phyloP scores from a whole-genome alignment of 1,284 basidiomycete species.

The Microbotryomycetes sp. region DNA sequence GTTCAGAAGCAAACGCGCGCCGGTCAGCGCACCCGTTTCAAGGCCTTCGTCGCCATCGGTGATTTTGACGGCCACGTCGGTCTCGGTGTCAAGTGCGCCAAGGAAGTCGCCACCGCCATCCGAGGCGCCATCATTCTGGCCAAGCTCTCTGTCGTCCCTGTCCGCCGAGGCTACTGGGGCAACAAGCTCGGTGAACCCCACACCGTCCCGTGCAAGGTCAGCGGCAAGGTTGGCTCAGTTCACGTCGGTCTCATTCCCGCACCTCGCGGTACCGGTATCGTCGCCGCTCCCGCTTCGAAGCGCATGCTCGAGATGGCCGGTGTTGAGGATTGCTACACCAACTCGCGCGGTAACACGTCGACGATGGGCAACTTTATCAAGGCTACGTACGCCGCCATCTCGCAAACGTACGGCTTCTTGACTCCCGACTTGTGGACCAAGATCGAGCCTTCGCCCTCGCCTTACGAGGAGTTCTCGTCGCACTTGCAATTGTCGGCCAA shows the following conservation, averaged over 20 bases:
- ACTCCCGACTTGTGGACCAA: slow-evolving; percentile 97
- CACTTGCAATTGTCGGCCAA: slow-evolving; percentile 74
- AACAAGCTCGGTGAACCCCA: slow-evolving; percentile 96
- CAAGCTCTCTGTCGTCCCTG: slow-evolving; percentile 90
- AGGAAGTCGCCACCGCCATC: slow-evolving; percentile 99
- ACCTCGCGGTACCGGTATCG: slow-evolving; percentile 95
- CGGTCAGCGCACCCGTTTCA: slow-evolving; percentile 99
- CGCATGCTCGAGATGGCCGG: slow-evolving; percentile 95
- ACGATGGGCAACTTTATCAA: slow-evolving; percentile 99
- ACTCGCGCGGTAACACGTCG: slow-evolving; percentile 94
- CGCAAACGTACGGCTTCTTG: slow-evolving; percentile 95
- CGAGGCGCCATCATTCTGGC: slow-evolving; percentile 97
- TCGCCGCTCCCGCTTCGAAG: slow-evolving; percentile 96
- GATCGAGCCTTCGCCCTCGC: slow-evolving; percentile 55
- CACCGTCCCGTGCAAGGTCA: slow-evolving; percentile 97
- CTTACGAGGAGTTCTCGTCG: slow-evolving; percentile 88
- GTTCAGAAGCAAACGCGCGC: slow-evolving; percentile 99
- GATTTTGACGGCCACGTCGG: slow-evolving; percentile 98
- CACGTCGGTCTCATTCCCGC: slow-evolving; percentile 99
- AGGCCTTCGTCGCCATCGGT: slow-evolving; percentile 99
- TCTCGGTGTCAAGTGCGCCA: slow-evolving; percentile 99
- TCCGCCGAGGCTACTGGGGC: slow-evolving; percentile 93
- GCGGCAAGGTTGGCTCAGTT: slow-evolving; percentile 97
- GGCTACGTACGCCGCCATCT: slow-evolving; percentile 94
- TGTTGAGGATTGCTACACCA: slow-evolving; percentile 89